Base-by-base conservation (phyloP, 768 basidiomycete genomes). In the Suillus ampliporus region DNA sequence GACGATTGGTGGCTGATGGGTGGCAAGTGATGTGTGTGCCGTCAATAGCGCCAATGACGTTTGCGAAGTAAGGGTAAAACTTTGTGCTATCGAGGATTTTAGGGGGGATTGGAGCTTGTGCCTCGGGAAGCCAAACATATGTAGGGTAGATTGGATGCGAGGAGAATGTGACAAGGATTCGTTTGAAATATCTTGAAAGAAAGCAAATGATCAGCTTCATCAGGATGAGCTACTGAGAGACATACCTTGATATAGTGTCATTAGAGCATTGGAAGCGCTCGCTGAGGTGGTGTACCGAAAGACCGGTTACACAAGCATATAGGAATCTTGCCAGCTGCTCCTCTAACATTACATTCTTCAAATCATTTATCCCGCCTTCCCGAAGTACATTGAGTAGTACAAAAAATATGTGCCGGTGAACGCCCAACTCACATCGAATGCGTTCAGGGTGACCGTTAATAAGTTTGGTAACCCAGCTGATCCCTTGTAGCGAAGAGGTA, bases 241-340 rank as follows among this genome's bases (percentile, higher is more conserved):
- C n/a, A n/a, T n/a, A n/a, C n/a, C n/a, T 74, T 28, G 73, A 76
- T 21, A 81, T 75, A 5, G 80, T 80, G 40, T 76, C 77, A 11
- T 71, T 74, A 68, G 77, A 75, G 3, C 71, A 59, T 63, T 80
- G 80, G 61, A 82, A 82, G 8, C 69, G 60, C 53, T 80, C 79
- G 57, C 73, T 70, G 48, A 77, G 62, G 48, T 74, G 68, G 6
- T 66, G 52, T 62, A 69, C 71, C 0, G 70, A 58, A 17, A 66
- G 44, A 3, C 77, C 77, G 37, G 72, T 77, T 0, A 68, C 65
- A 19, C 69, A 68, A 48, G 74, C 66, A 11, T 69, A 61, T n/a
- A 80, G 70, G 60, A 80, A 80, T 19, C 80, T 77, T 1, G 76
- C 77, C 19, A 80, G 51, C 59, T 80, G 76, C 58, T 82, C 80